Percentiles rank a stretch among this genome's conserved stretches.
These are phyloP conservation scores for Syzygium grande DNA, from an alignment of 345 rosid species.

Conservation along the genomic window DNA sequence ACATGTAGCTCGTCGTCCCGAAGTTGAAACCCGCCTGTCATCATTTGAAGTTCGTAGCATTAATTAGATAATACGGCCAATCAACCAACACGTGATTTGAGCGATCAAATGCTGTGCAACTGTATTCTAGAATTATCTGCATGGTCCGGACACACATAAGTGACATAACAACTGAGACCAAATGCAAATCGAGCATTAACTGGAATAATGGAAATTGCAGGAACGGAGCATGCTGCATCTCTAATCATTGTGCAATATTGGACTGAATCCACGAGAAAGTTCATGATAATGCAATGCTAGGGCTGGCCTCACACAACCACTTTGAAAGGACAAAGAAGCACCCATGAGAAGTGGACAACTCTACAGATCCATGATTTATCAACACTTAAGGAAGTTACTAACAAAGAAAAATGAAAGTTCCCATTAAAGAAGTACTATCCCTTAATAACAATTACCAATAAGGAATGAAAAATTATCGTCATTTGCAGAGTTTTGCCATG, in stretches of 20 bases:
- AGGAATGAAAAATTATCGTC: neutral
- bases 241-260: neutral
- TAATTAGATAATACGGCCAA: neutral
- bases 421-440: neutral
- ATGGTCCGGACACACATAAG: neutral
- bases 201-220: neutral
- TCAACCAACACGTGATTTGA: neutral
- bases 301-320: neutral
- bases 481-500: neutral
- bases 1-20: constrained; percentile 75
- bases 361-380: neutral
- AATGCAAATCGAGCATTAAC: neutral
- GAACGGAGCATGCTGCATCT: neutral
- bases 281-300: neutral
- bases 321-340: neutral
- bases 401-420: neutral
- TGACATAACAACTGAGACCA: neutral
- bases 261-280: neutral
- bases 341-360: neutral
- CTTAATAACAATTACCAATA: neutral
- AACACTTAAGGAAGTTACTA: neutral
- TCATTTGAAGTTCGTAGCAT: neutral
- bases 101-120: neutral
- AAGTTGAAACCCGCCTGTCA: constrained; percentile 79
- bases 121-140: neutral